Percentiles rank a stretch among this genome's conserved stretches.
Evolutionary conservation across 2,329 filamentous ascomycete genomes (phyloP).

Genomic region (Microthyrium microscopicum): DNA sequence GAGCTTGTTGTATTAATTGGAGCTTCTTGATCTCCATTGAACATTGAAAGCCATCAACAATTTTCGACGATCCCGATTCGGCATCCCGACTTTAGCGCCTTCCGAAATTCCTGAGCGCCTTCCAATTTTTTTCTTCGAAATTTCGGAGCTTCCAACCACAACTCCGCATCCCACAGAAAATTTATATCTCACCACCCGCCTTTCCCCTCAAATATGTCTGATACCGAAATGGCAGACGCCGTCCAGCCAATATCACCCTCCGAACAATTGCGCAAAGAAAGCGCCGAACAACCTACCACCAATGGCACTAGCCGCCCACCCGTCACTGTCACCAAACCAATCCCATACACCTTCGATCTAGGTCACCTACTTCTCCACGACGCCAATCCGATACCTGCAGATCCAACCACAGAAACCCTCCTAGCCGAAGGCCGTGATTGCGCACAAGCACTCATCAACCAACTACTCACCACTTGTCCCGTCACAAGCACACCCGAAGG

Average conservation of each 20-base stretch:
- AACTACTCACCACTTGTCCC: constrained; percentile 76
- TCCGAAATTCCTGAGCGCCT: too few relatives aligned
- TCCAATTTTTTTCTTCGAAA: background rate
- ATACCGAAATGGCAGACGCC: constrained; percentile 7
- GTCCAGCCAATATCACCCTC: constrained; percentile 4
- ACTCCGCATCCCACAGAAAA: background rate
- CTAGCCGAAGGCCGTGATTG: constrained; percentile 66
- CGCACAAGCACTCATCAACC: constrained; percentile 83
- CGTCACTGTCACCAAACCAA: constrained; percentile 46
- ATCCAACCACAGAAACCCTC: constrained; percentile 48
- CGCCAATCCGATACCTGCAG: constrained; percentile 58
- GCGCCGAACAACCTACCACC: background rate
- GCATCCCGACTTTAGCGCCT: too few relatives aligned
- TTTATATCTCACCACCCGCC: background rate
- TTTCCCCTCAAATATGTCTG: background rate
- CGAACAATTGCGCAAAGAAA: background rate
- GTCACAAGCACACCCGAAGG: constrained; percentile 52
- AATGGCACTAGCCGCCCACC: background rate
- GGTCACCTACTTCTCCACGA: constrained; percentile 75
- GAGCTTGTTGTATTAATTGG: too few relatives aligned
- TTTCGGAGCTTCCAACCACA: background rate
- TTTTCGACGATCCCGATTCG: too few relatives aligned
- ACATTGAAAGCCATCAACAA: too few relatives aligned
- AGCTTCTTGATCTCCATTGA: too few relatives aligned
- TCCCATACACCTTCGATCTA: constrained; percentile 83